Base-by-base conservation (phyloP, 352 stramenopile species). In the Globisporangium middletonii region DNA sequence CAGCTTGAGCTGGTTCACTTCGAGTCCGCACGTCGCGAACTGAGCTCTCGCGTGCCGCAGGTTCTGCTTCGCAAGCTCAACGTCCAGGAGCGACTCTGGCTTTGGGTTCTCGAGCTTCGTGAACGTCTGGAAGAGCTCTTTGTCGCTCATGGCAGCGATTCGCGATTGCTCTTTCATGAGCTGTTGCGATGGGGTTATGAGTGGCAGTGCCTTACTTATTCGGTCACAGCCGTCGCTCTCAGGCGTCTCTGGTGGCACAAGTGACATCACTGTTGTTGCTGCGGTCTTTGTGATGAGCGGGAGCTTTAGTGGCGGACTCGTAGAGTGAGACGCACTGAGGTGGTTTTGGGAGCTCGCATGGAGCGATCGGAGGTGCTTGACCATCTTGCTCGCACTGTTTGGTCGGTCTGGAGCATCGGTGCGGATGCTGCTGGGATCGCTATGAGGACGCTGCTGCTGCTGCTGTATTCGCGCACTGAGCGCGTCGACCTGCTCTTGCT, bases 61-160 rank as follows among this genome's bases (percentile, higher is more conserved):
- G 43, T 88, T 90, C 43, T 70, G 65, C 54, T 88, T 88, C 42
- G 80, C 71, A 46, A 77, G 63, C 2, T 88, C 77, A 15, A 87
- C 57, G 38, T 88, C 75, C 15, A 71, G 63, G n/a, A 84, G 41
- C 3, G 75, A 74, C 57, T 85, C 77, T 6, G 72, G 65, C 16
- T 64, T 62, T 3, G 71, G 69, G 35, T 62, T 50, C 44, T 72
- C 46, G 6, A 58, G 53, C 7, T 66, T 49, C 55, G 74, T 79
- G 57, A 88, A 88, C 26, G 53, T 48, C n/a, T 80, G 65, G 38
- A 79, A 83, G 12, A 88, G 67, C 50, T 82, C 68, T 53, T 88
- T 86, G 46, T 88, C 73, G 38, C 52, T 77, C 55, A 62, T 35
- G 12, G 15, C 45, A 11, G 44, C 28, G 15, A 5, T 12, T 7